phyloP scores from a whole-genome alignment of 768 basidiomycete genomes.

The Suillus variegatus region DNA sequence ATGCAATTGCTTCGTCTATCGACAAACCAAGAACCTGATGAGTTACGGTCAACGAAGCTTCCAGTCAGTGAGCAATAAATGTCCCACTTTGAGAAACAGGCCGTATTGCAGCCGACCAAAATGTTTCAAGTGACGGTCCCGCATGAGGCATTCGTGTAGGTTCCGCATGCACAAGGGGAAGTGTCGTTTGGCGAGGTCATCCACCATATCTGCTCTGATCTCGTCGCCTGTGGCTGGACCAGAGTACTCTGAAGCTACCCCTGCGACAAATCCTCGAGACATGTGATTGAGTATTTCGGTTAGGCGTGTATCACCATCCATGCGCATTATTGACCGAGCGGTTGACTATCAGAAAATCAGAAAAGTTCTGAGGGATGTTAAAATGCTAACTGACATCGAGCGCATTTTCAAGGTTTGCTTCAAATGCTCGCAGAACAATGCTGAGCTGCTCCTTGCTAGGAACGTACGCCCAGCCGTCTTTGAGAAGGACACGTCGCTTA shows the following conservation, averaged over 20 bases:
- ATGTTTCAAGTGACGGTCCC: constrained; percentile 89
- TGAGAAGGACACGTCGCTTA: constrained; percentile 74
- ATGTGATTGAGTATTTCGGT: constrained; percentile 88
- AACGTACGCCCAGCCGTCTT: constrained; percentile 87
- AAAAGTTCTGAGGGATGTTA: neutral
- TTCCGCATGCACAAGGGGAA: constrained; percentile 97
- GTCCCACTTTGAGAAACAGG: constrained; percentile 86
- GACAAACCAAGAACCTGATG: constrained; percentile 85
- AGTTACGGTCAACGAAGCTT: neutral
- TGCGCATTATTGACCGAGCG: constrained; percentile 80
- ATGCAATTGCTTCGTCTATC: constrained; percentile 89
- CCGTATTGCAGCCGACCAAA: constrained; percentile 90
- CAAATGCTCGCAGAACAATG: constrained; percentile 87
- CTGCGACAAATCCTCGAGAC: constrained; percentile 91
- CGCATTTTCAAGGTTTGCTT: constrained; percentile 65
- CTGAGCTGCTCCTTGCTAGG: constrained; percentile 75
- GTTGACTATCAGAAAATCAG: constrained; percentile 58
- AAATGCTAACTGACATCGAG: constrained; percentile 58
- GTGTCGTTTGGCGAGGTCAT: constrained; percentile 81
- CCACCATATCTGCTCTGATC: constrained; percentile 93
- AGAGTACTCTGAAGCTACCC: constrained; percentile 83
- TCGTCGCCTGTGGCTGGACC: constrained; percentile 56
- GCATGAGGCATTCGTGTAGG: constrained; percentile 74
- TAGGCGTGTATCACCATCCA: constrained; percentile 93
- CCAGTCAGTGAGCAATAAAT: neutral